Evolutionary conservation across 2,329 filamentous ascomycete genomes (phyloP), one percentile per base, ranked within the genome.

Genomic region (Xylaria sp.): DNA sequence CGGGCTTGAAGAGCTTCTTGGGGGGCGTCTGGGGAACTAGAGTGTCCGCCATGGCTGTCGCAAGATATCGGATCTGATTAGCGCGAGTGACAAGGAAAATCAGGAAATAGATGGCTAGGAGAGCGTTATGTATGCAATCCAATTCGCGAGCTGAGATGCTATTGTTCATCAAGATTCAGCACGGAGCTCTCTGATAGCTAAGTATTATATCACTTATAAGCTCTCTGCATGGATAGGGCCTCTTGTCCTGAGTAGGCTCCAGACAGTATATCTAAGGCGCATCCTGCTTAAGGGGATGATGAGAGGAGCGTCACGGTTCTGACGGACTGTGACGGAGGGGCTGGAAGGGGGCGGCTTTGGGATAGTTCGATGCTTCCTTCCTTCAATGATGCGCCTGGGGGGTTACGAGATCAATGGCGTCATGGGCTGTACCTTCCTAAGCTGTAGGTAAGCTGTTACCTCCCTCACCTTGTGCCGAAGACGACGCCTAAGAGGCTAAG

Each of bases 1-100:
- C 71, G 43, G 74, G 66, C 63, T 75, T 75, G 63, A 76, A 76
- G 15, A 76, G 64, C 64, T 74, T 75, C 62, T 63, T 72, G 25
- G 72, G 65, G n/a, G 73, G 69, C 33, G 72, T 73, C 49, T 70
- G 71, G 14, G 73, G 70, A 45, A 64, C 52, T 43, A 71, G 42
- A 37, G 69, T 67, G 63, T 74, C 72, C 38, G 72, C 70, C 71
- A 75, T 72, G 47, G 45, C 60, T 54, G 62, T 43, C 31, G 61
- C 49, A 50, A 67, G 45, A 38, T 55, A 60, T 15, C 61, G 65
- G 37, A 72, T 64, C 17, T 65, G 69, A 56, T 67, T 61, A 15
- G 66, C 63, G 59, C 67, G 67, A 9, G 70, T 47, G 33, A 67
- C 60, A 45, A 74, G 6, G 52, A 73, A 72, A 52, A 71, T 33